A percentile compares a stretch with the other conserved stretches of the same genome.
These are phyloP conservation scores for Straminergon stramineum DNA, from an alignment of 225 moss, liverwort and hornwort genomes.

Conservation along the genomic window DNA sequence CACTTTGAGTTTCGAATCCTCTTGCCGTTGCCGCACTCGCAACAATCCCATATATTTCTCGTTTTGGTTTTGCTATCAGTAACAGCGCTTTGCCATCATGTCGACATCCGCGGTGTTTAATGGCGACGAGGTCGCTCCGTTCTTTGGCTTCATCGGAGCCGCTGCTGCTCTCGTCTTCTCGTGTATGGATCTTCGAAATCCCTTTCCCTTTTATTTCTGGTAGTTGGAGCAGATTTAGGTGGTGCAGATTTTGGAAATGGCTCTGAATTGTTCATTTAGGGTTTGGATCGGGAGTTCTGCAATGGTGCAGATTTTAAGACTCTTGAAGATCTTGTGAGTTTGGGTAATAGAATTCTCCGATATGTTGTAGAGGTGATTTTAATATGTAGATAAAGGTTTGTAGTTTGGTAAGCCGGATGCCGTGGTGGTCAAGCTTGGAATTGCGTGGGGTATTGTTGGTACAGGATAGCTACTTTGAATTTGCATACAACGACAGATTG, in stretches of 20 bases:
- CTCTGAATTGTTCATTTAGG: not conserved
- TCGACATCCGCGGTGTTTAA: conserved; percentile 19
- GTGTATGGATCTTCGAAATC: not conserved
- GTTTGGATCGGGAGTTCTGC: not conserved
- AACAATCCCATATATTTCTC: not conserved
- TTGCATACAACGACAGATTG: not conserved
- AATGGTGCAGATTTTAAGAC: not conserved
- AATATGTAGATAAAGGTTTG: not conserved
- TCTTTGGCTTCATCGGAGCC: conserved; percentile 60
- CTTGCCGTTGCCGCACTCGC: not conserved
- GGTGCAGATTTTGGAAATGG: not conserved
- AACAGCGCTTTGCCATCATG: not conserved
- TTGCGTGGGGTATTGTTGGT: not conserved
- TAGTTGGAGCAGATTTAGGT: not conserved
- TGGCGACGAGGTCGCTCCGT: conserved; percentile 47
- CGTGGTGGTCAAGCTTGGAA: not conserved
- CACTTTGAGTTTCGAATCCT: not conserved
- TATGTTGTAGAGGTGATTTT: not conserved
- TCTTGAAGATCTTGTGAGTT: not conserved
- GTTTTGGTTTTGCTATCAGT: not conserved
- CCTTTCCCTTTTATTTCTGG: not conserved
- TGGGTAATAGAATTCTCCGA: not conserved
- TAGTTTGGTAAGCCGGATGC: not conserved
- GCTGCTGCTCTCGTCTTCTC: conserved; percentile 58
- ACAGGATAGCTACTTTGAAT: not conserved